phyloP scores from a whole-genome alignment of 2,329 filamentous ascomycete genomes.

The Myriosclerotinia curreyana region DNA sequence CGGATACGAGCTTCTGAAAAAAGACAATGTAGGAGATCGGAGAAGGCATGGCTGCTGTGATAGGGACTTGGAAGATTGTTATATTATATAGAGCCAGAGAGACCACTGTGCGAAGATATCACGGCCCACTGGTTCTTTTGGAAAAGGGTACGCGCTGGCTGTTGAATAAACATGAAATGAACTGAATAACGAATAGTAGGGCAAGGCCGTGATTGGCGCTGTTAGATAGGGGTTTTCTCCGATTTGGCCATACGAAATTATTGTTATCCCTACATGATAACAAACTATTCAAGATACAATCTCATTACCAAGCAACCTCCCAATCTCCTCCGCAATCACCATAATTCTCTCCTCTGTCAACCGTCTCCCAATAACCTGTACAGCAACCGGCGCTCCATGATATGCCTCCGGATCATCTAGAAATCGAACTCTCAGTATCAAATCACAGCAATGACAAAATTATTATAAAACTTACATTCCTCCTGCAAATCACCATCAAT shows the following conservation, averaged over 20 bases:
- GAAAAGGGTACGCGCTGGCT: too few species aligned
- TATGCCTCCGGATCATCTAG: slow-evolving; percentile 34
- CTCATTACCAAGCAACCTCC: slow-evolving; percentile 39
- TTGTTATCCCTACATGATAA: too few species aligned
- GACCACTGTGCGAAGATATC: too few species aligned
- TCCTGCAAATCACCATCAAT: slow-evolving; percentile 32
- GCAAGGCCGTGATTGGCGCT: too few species aligned
- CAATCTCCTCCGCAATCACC: slow-evolving; percentile 41
- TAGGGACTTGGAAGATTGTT: not conserved
- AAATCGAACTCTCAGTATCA: slow-evolving; percentile 27
- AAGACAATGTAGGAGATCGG: not conserved
- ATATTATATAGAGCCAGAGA: not conserved
- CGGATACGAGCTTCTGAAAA: not conserved
- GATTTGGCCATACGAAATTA: too few species aligned
- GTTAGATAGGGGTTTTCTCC: too few species aligned
- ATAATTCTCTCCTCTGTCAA: slow-evolving; percentile 37
- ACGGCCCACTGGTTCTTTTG: too few species aligned
- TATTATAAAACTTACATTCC: slow-evolving; percentile 31
- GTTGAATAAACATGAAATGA: too few species aligned
- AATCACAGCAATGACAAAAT: not conserved
- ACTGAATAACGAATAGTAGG: too few species aligned
- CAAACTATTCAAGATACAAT: slow-evolving; percentile 23
- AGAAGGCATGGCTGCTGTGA: not conserved
- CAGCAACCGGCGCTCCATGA: slow-evolving; percentile 34
- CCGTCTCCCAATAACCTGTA: slow-evolving; percentile 34